Base-by-base conservation (phyloP, 1,139 yeast genomes). In the Candida pseudocylindracea region DNA sequence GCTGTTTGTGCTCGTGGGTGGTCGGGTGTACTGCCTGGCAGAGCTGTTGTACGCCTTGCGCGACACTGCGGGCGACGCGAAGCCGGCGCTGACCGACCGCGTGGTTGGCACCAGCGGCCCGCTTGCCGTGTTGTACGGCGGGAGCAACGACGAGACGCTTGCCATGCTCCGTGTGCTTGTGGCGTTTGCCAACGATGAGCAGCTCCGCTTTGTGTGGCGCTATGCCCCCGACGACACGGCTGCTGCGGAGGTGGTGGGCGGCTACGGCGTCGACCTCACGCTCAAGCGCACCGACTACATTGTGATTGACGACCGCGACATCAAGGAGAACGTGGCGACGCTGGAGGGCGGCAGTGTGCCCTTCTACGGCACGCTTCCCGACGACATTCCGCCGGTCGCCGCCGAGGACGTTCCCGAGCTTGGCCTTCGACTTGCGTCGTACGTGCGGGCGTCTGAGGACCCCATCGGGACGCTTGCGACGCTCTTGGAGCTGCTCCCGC, bases 191-290 rank as follows among this genome's bases (percentile, higher is more conserved):
- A 45, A 53, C 8, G 48, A 55, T 1, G 91, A 80, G 0, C 78
- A 79, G 42, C 48, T 83, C 27, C 60, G 80, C 36, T 75, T 79
- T 46, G 63, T 73, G 2, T 68, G 93, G 75, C 62, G 95, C 41
- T 74, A 80, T 42, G 58, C 68, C 7, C 68, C 71, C 0, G 34
- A 49, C 2, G 5, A 4, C 6, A 8, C 10, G 7, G n/a, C 8
- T 2, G 8, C 10, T 7, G 30, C 24, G 10, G 9, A 7, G n/a
- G 12, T 10, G 0, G 45, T 78, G 27, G 44, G 66, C 8, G 92
- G 91, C 0, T 80, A 68, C 47, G 91, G 83, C 1, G 72, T 64
- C 6, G 31, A 34, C 6, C 33, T 38, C 15, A 28, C 33, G 2
- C 36, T 33, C 10, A 32, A 30, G n/a, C 30, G 31, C 8, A 35